These are phyloP conservation scores for Rhizopogon vesiculosus DNA, from an alignment of 768 basidiomycete species.

Conservation along the genomic window DNA sequence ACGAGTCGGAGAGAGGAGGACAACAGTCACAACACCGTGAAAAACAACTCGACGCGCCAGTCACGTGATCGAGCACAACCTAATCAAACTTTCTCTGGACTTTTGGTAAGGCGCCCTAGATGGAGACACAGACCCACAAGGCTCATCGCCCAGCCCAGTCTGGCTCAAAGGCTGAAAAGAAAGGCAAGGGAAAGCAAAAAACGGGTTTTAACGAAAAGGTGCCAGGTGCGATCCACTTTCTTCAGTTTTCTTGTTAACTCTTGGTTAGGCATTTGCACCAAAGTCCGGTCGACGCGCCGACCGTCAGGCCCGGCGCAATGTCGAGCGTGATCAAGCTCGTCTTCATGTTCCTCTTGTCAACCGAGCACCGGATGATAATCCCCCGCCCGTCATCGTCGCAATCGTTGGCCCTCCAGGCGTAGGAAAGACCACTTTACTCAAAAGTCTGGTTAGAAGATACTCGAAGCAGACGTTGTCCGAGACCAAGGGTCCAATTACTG, in stretches of 20 bases:
- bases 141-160: slow-evolving; percentile 73
- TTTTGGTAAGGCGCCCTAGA: slow-evolving; percentile 17
- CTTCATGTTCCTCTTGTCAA: slow-evolving; percentile 96
- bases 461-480: slow-evolving; percentile 92
- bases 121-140: slow-evolving; percentile 81
- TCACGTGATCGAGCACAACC: slow-evolving; percentile 21
- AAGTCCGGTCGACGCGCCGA: slow-evolving; percentile 89
- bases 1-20: background rate
- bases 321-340: slow-evolving; percentile 89
- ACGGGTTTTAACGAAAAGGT: slow-evolving; percentile 92
- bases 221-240: background rate
- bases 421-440: slow-evolving; percentile 92
- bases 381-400: slow-evolving; percentile 92
- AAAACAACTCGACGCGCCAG: slow-evolving; percentile 17
- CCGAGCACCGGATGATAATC: slow-evolving; percentile 85
- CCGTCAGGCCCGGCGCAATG: slow-evolving; percentile 83
- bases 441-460: slow-evolving; percentile 85
- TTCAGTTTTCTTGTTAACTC: background rate
- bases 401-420: slow-evolving; percentile 96
- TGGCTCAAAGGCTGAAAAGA: slow-evolving; percentile 74
- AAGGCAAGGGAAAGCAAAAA: slow-evolving; percentile 64
- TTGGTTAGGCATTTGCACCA: slow-evolving; percentile 79
- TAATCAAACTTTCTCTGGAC: background rate
- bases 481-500: slow-evolving; percentile 89
- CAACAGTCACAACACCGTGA: slow-evolving; percentile 16